Evolutionary conservation across 768 basidiomycete species (phyloP), one percentile per base, ranked within the genome.

Genomic region (Clavulina sp.): DNA sequence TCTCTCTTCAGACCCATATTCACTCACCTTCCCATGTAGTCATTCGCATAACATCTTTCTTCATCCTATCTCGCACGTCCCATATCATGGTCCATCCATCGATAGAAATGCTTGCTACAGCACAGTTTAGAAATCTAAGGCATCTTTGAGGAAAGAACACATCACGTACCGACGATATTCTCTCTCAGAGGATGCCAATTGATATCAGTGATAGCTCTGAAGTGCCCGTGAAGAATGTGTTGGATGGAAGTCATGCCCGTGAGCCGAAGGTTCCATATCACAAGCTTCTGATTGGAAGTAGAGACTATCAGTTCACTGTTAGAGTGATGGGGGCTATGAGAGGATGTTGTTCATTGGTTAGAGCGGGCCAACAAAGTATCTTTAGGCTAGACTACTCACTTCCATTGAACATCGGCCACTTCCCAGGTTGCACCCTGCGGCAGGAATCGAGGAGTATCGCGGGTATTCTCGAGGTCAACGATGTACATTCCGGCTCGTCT

Each of bases 401-500:
- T 89, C 88, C 87, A 92, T 57, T 87, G 84, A 0, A 89, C 84
- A 59, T 91, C 85, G 0, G 85, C 84, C 7, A 95, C 89, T 59
- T 93, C 86, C 88, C 91, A 96, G 4, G 85, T 87, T 1, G 91
- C 92, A 2, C 89, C 88, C 66, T 99, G 92, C 13, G 93, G 93
- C 5, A 99, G 73, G 62, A 93, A 96, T 9, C 93, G 75, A 23
- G 95, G 95, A 0, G 89, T 74, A 56, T 85, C 79, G 18, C 85
- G 70, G 1, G 88, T 87, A 9, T 83, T 76, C 55, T 89, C 81
- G 16, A 99, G 72, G 69, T 97, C 95, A 54, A 99, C 85, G 52
- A 97, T 89, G 63, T 85, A 97, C 16, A 99, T 71, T 0, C 93
- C 93, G 52, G 88, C 80, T 3, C 92, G 81, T 5, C 65, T 64